Conservation (phyloP, 2,329 filamentous ascomycete genomes). For the Pseudogymnoascus sp. region DNA sequence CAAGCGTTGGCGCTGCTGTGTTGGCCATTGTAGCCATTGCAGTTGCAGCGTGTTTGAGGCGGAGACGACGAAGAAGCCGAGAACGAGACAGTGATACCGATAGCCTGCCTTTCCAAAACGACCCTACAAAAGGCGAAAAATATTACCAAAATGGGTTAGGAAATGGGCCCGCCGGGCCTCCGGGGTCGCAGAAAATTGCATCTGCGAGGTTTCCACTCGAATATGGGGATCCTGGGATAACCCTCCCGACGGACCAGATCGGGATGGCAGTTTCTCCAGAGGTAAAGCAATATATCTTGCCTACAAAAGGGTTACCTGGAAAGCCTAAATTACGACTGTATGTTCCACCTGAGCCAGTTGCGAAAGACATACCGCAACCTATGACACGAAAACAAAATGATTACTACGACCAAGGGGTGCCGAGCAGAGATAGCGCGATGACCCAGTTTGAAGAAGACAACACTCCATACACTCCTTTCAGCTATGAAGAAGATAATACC, state of each 20-base stretch:
- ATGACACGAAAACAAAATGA: constrained; percentile 1
- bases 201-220: constrained; percentile 21
- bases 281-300: constrained; percentile 4
- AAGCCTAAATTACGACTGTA: constrained; percentile 23
- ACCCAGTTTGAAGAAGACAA: constrained; percentile 28
- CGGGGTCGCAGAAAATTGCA: constrained; percentile 16
- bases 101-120: constrained; percentile 23
- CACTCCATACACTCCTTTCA: not conserved
- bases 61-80: constrained; percentile 21
- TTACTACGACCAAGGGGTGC: not conserved
- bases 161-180: constrained; percentile 15
- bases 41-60: constrained; percentile 28
- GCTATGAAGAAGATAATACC: not conserved
- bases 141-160: constrained; percentile 13
- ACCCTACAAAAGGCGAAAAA: constrained; percentile 19
- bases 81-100: constrained; percentile 25
- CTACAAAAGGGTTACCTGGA: constrained; percentile 23
- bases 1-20: constrained; percentile 39
- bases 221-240: constrained; percentile 26
- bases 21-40: constrained; percentile 40
- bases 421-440: constrained; percentile 20
- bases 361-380: constrained; percentile 11
- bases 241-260: constrained; percentile 22
- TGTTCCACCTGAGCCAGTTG: constrained; percentile 18
- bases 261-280: constrained; percentile 26